Evolutionary conservation across 768 basidiomycete species (phyloP).

Genomic region (Collybiopsis confluens): DNA sequence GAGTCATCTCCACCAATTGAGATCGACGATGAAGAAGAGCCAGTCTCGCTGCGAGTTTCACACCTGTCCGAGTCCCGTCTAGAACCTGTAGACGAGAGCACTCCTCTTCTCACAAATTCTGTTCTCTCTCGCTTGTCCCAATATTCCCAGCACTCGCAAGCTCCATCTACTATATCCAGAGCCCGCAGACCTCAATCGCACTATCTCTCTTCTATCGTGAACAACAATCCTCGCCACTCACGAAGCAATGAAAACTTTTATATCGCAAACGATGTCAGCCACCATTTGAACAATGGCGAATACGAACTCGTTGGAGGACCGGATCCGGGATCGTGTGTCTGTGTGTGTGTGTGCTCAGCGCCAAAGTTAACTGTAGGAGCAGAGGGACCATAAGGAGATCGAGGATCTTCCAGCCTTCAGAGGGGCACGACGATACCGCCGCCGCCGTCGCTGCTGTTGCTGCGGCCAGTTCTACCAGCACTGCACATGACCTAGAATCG

Average conservation of each 20-base stretch:
- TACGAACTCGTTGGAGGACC: conserved; percentile 12
- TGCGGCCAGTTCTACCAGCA: no score
- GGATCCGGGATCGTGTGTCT: conserved; percentile 7
- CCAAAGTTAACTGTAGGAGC: not conserved
- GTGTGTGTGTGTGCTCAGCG: conserved; percentile 13
- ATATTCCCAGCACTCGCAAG: conserved; percentile 13
- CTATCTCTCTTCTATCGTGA: conserved; percentile 12
- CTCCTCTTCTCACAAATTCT: conserved; percentile 6
- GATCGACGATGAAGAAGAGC: conserved; percentile 20
- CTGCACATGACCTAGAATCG: no score
- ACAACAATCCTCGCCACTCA: conserved; percentile 12
- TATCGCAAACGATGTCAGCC: conserved; percentile 13
- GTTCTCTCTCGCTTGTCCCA: no score
- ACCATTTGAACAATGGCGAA: conserved; percentile 14
- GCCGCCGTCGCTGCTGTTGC: no score
- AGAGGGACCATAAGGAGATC: no score
- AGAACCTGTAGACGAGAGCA: not conserved
- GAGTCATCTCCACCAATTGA: conserved; percentile 49
- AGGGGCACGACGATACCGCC: no score
- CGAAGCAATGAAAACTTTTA: conserved; percentile 13
- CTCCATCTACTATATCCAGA: conserved; percentile 13
- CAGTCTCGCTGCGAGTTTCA: no score
- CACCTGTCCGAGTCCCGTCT: not conserved
- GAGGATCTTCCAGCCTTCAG: no score
- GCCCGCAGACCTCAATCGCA: conserved; percentile 2